phyloP scores from a whole-genome alignment of 2,329 filamentous ascomycete genomes.

The Paracoccidioides brasiliensis region DNA sequence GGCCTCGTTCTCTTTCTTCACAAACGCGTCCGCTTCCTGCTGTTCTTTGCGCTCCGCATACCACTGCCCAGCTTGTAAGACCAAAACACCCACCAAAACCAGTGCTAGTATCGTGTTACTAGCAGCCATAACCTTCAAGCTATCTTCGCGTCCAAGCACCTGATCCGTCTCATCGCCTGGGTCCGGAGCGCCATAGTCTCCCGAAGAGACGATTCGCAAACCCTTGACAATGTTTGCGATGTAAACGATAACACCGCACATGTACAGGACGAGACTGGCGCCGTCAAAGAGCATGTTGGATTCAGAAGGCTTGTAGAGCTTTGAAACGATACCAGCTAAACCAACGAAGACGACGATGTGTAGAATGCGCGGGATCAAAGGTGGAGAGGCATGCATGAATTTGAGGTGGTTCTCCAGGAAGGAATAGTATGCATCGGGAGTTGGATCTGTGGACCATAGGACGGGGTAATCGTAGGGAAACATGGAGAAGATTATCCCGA shows the following conservation, averaged over 20 bases:
- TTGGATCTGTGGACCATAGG: conserved; percentile 32
- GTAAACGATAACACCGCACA: conserved; percentile 84
- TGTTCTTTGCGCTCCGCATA: conserved; percentile 91
- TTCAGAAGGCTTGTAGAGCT: conserved; percentile 88
- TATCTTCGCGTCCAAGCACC: conserved; percentile 72
- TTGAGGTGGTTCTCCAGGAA: conserved; percentile 80
- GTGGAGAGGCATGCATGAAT: conserved; percentile 82
- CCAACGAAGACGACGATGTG: conserved; percentile 87
- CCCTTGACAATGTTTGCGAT: conserved; percentile 95
- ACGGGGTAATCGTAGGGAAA: conserved; percentile 68
- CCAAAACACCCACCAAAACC: conserved; percentile 78
- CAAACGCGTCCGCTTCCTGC: conserved; percentile 59
- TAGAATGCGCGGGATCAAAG: conserved; percentile 82
- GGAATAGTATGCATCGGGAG: conserved; percentile 53
- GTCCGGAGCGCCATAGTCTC: conserved; percentile 44
- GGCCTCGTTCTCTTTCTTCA: conserved; percentile 34
- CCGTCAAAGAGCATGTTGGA: conserved; percentile 91
- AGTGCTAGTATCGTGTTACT: conserved; percentile 94
- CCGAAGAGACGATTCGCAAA: conserved; percentile 65
- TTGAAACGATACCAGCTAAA: conserved; percentile 77
- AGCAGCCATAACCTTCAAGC: conserved; percentile 75
- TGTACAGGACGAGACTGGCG: conserved; percentile 57
- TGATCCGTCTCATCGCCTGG: conserved; percentile 43
- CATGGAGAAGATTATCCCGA: conserved; percentile 90
- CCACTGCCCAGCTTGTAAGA: conserved; percentile 94